Evolutionary conservation across 768 basidiomycete genomes (phyloP).

Genomic region (Hysterangium stoloniferum): DNA sequence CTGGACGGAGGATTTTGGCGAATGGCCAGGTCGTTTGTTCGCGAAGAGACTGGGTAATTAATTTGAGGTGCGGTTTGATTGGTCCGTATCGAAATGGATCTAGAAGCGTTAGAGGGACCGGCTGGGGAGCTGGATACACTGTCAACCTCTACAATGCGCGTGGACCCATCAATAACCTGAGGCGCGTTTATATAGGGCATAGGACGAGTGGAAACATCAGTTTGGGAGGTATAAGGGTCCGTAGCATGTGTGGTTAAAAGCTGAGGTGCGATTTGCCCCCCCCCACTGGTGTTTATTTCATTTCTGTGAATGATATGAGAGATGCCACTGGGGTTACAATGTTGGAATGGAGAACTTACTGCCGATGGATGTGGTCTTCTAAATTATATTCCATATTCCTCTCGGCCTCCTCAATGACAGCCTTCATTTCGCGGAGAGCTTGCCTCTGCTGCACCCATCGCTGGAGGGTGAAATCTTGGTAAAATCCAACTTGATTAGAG

Average conservation of each 20-base stretch:
- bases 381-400: not conserved
- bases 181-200: not conserved
- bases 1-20: too few relatives aligned
- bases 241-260: not conserved
- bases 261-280: too few relatives aligned
- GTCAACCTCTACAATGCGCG: conserved; percentile 5
- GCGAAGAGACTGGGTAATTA: too few relatives aligned
- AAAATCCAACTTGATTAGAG: not conserved
- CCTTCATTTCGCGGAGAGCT: not conserved
- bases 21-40: too few relatives aligned
- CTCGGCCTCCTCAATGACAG: conserved; percentile 1
- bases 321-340: not conserved
- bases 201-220: not conserved
- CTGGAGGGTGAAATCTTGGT: not conserved
- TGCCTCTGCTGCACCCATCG: not conserved
- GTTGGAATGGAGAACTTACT: not conserved
- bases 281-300: too few relatives aligned
- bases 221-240: not conserved
- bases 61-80: too few relatives aligned
- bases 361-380: not conserved
- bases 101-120: not conserved
- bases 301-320: too few relatives aligned
- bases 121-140: not conserved
- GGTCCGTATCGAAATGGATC: not conserved
- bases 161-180: not conserved